phyloP scores from a whole-genome alignment of 1,284 basidiomycete genomes.

The Farysia itapuensis region DNA sequence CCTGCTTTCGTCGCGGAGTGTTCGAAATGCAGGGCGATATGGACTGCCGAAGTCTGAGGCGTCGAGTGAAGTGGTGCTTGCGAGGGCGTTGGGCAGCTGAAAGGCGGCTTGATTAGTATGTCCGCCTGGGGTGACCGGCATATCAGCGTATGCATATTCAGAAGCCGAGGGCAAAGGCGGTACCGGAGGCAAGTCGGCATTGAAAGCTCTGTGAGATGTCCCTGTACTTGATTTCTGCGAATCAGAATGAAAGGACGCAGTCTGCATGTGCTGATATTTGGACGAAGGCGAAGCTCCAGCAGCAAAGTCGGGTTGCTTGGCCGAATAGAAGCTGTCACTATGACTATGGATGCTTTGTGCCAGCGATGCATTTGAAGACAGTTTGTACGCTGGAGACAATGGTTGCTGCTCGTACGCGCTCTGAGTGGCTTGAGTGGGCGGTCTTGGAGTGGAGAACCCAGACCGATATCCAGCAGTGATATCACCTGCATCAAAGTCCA shows the following conservation, averaged over 20 bases:
- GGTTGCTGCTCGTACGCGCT: slow-evolving; percentile 12
- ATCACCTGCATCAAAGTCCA: slow-evolving; percentile 24
- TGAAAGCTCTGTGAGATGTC: slow-evolving; percentile 25
- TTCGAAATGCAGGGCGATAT: slow-evolving; percentile 5
- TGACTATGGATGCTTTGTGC: not conserved
- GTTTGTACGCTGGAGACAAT: slow-evolving; percentile 22
- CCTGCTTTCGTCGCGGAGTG: slow-evolving; percentile 16
- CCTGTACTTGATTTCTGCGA: slow-evolving; percentile 21
- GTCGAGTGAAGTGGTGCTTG: slow-evolving; percentile 29
- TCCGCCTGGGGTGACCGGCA: slow-evolving; percentile 29
- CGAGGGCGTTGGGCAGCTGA: slow-evolving; percentile 24
- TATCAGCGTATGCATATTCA: slow-evolving; percentile 18
- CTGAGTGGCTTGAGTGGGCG: slow-evolving; percentile 4
- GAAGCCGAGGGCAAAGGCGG: slow-evolving; percentile 32
- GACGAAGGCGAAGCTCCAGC: slow-evolving; percentile 19
- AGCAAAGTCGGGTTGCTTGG: slow-evolving; percentile 9
- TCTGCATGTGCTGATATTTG: slow-evolving; percentile 26
- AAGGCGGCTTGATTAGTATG: slow-evolving; percentile 29
- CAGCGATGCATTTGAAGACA: slow-evolving; percentile 9
- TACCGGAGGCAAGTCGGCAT: slow-evolving; percentile 26
- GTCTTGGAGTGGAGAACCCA: slow-evolving; percentile 24
- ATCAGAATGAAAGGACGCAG: slow-evolving; percentile 28
- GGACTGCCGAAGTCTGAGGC: slow-evolving; percentile 19
- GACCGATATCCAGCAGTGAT: slow-evolving; percentile 33
- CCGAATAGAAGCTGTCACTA: slow-evolving; percentile 20